A percentile compares a stretch with the other conserved stretches of the same genome.
Evolutionary conservation across 192 early-diverging fungal genomes (phyloP).

Genomic region (Coemansia sp.): DNA sequence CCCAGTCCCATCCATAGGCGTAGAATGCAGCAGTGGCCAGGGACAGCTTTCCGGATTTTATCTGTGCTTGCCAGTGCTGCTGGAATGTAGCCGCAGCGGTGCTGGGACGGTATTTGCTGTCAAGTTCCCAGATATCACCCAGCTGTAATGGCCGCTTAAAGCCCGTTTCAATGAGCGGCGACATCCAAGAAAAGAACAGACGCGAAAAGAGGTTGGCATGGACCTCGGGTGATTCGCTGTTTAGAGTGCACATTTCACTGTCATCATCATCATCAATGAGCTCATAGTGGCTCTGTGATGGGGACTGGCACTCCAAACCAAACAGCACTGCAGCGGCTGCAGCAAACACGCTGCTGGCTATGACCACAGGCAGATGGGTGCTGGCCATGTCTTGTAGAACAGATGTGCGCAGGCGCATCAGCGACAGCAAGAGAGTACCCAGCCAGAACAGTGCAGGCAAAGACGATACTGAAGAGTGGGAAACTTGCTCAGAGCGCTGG

Average conservation of each 20-base stretch:
- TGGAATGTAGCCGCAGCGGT: conserved; percentile 4
- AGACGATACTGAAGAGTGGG: conserved; percentile 18
- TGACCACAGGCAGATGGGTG: background rate
- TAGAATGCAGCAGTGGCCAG: background rate
- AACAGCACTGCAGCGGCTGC: conserved; percentile 12
- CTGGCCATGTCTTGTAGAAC: background rate
- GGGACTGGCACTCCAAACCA: conserved; percentile 25
- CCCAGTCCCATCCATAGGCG: conserved; percentile 36
- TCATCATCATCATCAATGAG: conserved; percentile 11
- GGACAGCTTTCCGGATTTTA: conserved; percentile 9
- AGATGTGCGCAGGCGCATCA: conserved; percentile 26
- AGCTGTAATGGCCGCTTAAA: conserved; percentile 53
- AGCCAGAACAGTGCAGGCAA: conserved; percentile 41
- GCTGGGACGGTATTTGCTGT: background rate
- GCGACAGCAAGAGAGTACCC: conserved; percentile 3
- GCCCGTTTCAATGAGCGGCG: conserved; percentile 70
- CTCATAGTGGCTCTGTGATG: conserved; percentile 14
- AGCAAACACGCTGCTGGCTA: conserved; percentile 2
- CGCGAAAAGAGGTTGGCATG: conserved; percentile 11
- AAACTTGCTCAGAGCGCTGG: conserved; percentile 22
- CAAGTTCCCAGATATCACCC: background rate
- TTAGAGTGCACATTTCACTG: background rate
- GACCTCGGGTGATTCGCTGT: background rate
- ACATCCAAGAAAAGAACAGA: conserved; percentile 78
- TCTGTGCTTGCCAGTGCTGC: conserved; percentile 2